phyloP scores from a whole-genome alignment of 495 filamentous ascomycete genomes.

The Bacidia rubella region DNA sequence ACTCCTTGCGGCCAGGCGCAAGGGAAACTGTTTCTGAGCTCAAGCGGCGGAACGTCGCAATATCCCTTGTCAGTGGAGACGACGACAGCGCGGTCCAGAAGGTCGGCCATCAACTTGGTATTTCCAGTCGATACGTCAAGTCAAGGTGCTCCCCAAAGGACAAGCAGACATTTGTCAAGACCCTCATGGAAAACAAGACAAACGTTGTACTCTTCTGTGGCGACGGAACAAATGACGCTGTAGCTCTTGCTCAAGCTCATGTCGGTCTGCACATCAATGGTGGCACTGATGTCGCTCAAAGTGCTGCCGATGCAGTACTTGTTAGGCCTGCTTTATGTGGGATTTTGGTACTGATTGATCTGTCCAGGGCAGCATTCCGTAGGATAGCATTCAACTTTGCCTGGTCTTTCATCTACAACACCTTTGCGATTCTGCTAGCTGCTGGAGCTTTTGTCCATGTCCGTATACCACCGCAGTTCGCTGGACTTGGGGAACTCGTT shows the following conservation, averaged over 20 bases:
- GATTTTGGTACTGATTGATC: conserved; percentile 43
- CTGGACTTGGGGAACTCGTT: conserved; percentile 63
- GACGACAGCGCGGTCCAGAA: conserved; percentile 43
- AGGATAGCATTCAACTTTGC: conserved; percentile 58
- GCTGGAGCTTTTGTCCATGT: conserved; percentile 52
- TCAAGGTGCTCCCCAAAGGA: conserved; percentile 44
- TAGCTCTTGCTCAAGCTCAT: conserved; percentile 57
- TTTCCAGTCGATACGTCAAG: conserved; percentile 32
- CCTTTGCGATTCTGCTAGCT: conserved; percentile 55
- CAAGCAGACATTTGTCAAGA: conserved; percentile 48
- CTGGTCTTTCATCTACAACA: conserved; percentile 64
- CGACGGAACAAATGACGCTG: conserved; percentile 72
- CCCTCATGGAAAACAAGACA: conserved; percentile 13
- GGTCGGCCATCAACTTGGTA: conserved; percentile 39
- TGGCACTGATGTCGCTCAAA: conserved; percentile 50
- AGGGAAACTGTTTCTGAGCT: conserved; percentile 34
- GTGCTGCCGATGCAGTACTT: conserved; percentile 58
- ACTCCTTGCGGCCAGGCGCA: conserved; percentile 46
- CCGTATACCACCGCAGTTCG: conserved; percentile 59
- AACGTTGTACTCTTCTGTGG: conserved; percentile 50
- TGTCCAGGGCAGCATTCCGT: conserved; percentile 38
- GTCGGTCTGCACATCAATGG: conserved; percentile 57
- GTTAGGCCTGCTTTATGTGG: conserved; percentile 38
- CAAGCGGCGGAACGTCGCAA: conserved; percentile 37
- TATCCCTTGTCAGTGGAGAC: conserved; percentile 61